These are phyloP conservation scores for Abrus precatorius DNA, from an alignment of 306 rosid genomes.

Conservation along the genomic window DNA sequence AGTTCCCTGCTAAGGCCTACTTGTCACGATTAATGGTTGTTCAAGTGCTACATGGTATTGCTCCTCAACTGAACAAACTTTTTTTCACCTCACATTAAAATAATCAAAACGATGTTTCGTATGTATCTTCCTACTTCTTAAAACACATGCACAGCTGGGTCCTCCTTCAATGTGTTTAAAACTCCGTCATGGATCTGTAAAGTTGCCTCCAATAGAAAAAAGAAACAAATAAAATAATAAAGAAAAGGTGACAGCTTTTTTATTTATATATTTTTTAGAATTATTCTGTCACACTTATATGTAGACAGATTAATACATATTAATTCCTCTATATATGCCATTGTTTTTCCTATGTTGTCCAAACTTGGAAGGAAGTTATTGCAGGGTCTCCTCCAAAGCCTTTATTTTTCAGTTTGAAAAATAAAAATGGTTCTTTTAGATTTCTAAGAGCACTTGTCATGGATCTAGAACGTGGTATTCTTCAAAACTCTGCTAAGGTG, in stretches of 20 bases:
- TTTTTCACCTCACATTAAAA: conserved; percentile 18
- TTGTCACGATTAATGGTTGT: conserved; percentile 56
- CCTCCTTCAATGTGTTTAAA: conserved; percentile 23
- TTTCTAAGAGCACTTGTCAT: conserved; percentile 57
- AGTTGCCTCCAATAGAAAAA: conserved; percentile 39
- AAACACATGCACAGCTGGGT: conserved; percentile 41
- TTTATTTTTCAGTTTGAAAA: conserved; percentile 26
- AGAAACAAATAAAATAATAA: neutral
- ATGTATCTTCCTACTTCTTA: conserved; percentile 38
- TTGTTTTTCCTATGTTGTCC: conserved; percentile 23
- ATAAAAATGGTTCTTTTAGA: conserved; percentile 48
- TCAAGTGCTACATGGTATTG: conserved; percentile 52
- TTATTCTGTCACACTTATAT: conserved; percentile 18
- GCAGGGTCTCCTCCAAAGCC: conserved; percentile 31
- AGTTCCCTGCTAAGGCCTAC: conserved; percentile 40
- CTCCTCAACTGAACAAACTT: conserved; percentile 4
- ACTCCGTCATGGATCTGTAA: conserved; percentile 51
- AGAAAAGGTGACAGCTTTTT: conserved; percentile 10
- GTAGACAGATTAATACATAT: neutral
- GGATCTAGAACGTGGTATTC: conserved; percentile 73
- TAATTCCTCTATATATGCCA: conserved; percentile 18
- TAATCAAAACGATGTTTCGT: conserved; percentile 24
- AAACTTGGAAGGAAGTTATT: conserved; percentile 23
- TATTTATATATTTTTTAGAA: conserved; percentile 9
- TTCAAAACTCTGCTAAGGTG: conserved; percentile 67